Base-by-base conservation (phyloP, 2,329 filamentous ascomycete genomes). In the Aspergillus sp. region DNA sequence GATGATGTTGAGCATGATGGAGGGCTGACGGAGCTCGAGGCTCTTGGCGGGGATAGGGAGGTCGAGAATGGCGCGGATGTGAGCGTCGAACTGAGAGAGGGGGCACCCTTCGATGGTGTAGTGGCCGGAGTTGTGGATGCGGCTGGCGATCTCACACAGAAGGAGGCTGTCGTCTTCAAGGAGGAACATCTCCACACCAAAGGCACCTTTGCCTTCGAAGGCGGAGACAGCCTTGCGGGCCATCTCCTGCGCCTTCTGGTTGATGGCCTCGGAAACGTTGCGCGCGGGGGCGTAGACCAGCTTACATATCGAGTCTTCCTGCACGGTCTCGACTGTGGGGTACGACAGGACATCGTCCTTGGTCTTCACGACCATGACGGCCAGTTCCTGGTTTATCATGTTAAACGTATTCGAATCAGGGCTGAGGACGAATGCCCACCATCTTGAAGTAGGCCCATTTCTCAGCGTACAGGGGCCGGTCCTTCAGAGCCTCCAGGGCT, bases 111-210 rank as follows among this genome's bases (percentile, higher is more conserved):
- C 93, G 59, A 97, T 97, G 2, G 89, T 96, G 74, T 92, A 93
- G 73, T 97, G 94, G 0, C 94, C 94, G 0, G 90, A 95, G 76
- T 97, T 97, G 75, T 97, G 92, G 47, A 84, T 83, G 36, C 90
- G 81, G 11, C 89, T 90, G 0, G 90, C 90, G 58, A 95, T 88
- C 73, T 96, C 91, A 71, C 96, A 96, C 62, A 97, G 81, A 53
- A 95, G 75, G 1, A 96, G 79, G 53, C 70, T 76, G 76, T 85
- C 84, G 63, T 94, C 85, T 45, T 85, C 76, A 10, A 92, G 81
- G 3, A 97, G 74, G 74, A 99, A 99, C 85, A 97, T 89, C 75
- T 99, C 94, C 0, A 97, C 93, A 0, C 93, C 94, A 71, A 97
- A 99, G 29, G 96, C 89, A 58, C 94, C 94, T 57, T 94, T 88